Base-by-base conservation (phyloP, 2,329 filamentous ascomycete genomes). In the Colletotrichum lini region DNA sequence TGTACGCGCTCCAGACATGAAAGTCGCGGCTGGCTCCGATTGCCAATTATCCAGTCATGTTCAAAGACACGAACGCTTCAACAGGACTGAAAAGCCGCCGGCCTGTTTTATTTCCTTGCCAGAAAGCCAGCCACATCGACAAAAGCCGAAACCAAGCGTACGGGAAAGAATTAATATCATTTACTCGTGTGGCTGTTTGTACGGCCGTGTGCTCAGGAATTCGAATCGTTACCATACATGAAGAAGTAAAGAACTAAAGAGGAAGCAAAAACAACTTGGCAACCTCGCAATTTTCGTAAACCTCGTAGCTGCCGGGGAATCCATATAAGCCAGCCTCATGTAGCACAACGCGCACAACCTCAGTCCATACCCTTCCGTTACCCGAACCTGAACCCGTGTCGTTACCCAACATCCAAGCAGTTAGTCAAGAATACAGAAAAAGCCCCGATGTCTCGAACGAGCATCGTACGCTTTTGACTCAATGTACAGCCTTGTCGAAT, bases 391-490 rank as follows among this genome's bases (percentile, higher is more conserved):
- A 61, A 50, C 50, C 57, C 66, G 47, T 62, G 30, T 60, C 54
- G 50, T 69, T 67, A 64, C 58, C 35, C 68, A 52, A 58, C 13
- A 26, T 12, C 35, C 12, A 60, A 30, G 18, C 2, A 38, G 42
- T 30, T 35, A 61, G 58, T 49, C 21, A 38, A 67, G 38, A 50
- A 53, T 53, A 63, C 49, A 45, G 49, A 53, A 54, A 58, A 21
- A 26, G 67, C 42, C 50, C 65, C 53, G 21, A 53, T 69, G 59
- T 68, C 65, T 72, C 69, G 50, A 53, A 63, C 53, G 47, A 58
- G 30, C 58, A 69, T 72, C 65, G 35, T 64, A 72, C 65, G 64
- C 40, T 21, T 61, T 63, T 26, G 38, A 59, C 65, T 42, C 65
- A 44, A 49, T 64, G 52, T 42, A 69, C 69, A 69, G 38, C 53